Percentiles rank a stretch among this genome's conserved stretches.
Evolutionary conservation across 345 rosid species (phyloP).

Genomic region (Pugionium dolabratum): DNA sequence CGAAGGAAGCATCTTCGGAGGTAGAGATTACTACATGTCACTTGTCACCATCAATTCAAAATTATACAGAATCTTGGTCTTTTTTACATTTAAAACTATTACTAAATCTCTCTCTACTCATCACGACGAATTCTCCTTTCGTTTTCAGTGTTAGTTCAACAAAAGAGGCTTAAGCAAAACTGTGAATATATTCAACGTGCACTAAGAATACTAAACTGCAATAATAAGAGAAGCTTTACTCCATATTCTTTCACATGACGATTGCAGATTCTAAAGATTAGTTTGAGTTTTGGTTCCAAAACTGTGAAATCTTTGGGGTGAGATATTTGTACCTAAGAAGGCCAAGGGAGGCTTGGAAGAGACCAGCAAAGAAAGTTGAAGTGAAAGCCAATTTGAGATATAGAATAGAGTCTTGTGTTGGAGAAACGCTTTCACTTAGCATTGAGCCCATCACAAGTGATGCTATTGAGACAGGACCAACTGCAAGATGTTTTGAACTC

Average conservation of each 20-base stretch:
- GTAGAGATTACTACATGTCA: conserved; percentile 50
- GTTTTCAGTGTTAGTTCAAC: conserved; percentile 26
- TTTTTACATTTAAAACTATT: neutral
- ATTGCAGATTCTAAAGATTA: conserved; percentile 5
- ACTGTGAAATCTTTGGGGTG: neutral
- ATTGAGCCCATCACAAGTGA: conserved; percentile 96
- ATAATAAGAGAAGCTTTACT: conserved; percentile 3
- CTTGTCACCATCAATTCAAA: conserved; percentile 49
- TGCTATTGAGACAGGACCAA: conserved; percentile 97
- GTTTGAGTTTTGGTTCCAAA: neutral
- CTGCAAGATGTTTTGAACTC: conserved; percentile 88
- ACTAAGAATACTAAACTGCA: conserved; percentile 28
- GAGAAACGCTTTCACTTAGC: conserved; percentile 77
- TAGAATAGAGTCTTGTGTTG: conserved; percentile 57
- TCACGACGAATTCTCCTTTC: conserved; percentile 20
- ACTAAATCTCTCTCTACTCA: conserved; percentile 24
- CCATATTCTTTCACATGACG: conserved; percentile 26
- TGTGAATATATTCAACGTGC: conserved; percentile 36
- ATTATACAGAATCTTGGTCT: conserved; percentile 37
- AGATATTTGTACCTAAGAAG: conserved; percentile 59
- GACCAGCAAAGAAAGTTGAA: conserved; percentile 93
- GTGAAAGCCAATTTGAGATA: conserved; percentile 91
- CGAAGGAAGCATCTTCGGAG: conserved; percentile 41
- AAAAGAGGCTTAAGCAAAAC: conserved; percentile 29
- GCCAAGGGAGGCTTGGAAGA: conserved; percentile 91